phyloP scores from a whole-genome alignment of 306 rosid genomes.

The Hippophae tibetana region DNA sequence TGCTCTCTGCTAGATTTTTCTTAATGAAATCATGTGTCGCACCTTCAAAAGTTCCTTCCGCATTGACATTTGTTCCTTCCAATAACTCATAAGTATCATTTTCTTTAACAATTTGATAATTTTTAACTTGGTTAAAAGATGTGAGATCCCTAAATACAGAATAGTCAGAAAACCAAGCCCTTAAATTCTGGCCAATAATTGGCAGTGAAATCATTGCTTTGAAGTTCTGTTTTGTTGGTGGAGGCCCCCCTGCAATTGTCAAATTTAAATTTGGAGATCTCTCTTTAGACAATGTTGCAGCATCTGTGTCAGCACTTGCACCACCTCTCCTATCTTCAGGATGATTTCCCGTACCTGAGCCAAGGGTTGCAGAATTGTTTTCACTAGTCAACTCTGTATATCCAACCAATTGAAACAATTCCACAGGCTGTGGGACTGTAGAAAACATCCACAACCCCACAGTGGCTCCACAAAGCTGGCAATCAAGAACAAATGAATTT shows the following conservation, averaged over 20 bases:
- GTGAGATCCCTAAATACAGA: conserved; percentile 34
- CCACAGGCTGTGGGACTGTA: conserved; percentile 52
- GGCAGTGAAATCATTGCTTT: conserved; percentile 80
- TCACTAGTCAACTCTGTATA: conserved; percentile 38
- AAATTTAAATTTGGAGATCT: conserved; percentile 40
- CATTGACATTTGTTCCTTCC: conserved; percentile 10
- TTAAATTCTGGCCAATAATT: conserved; percentile 68
- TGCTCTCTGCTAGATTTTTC: conserved; percentile 6
- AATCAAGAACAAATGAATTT: conserved; percentile 74
- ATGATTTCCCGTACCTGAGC: conserved; percentile 24
- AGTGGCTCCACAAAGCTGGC: conserved; percentile 85
- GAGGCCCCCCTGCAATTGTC: conserved; percentile 98
- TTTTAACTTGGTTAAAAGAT: conserved; percentile 22
- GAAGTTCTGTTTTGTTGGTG: conserved; percentile 77
- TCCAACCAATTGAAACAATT: conserved; percentile 67
- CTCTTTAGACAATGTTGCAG: conserved; percentile 38
- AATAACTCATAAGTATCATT: not conserved
- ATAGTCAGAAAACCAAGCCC: conserved; percentile 62
- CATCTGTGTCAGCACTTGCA: conserved; percentile 16
- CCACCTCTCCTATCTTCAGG: conserved; percentile 28
- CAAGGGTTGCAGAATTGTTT: conserved; percentile 24
- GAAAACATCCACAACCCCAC: conserved; percentile 88
- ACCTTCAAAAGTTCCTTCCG: conserved; percentile 28
- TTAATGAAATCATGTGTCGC: conserved; percentile 17
- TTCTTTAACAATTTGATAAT: conserved; percentile 1